phyloP scores from a whole-genome alignment of 1,139 yeast genomes.

The Nakaseomyces kungkrabaensis region DNA sequence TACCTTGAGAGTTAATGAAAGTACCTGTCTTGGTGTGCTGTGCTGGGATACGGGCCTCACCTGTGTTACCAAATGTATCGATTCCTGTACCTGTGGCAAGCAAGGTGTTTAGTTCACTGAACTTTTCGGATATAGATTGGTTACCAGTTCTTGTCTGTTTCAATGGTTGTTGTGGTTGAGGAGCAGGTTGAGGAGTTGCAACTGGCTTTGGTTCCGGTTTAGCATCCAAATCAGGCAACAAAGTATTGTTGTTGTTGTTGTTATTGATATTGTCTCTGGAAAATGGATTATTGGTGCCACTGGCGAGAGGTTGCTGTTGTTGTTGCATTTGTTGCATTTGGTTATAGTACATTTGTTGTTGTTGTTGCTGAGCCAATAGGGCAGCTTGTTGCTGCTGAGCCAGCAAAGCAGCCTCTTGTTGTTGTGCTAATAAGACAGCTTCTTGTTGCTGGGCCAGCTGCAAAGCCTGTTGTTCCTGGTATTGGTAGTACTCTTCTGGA shows the following conservation, averaged over 20 bases:
- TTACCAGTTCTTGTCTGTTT: conserved; percentile 37
- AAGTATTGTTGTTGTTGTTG: background rate
- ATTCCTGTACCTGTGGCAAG: conserved; percentile 85
- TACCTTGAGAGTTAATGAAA: conserved; percentile 76
- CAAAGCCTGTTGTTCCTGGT: conserved; percentile 31
- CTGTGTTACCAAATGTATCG: conserved; percentile 91
- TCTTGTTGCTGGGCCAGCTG: conserved; percentile 25
- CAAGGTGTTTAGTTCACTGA: conserved; percentile 64
- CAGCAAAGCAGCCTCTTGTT: conserved; percentile 11
- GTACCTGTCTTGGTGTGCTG: conserved; percentile 76
- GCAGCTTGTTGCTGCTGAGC: conserved; percentile 22
- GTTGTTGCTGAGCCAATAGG: conserved; percentile 27
- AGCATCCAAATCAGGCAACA: conserved; percentile 20
- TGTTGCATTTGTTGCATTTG: conserved; percentile 33
- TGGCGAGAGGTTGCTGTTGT: conserved; percentile 41
- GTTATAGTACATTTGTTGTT: conserved; percentile 10
- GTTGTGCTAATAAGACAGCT: conserved; percentile 14
- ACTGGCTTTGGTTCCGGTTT: conserved; percentile 17
- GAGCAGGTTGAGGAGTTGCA: conserved; percentile 25
- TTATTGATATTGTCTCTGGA: conserved; percentile 36
- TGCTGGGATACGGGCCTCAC: conserved; percentile 78
- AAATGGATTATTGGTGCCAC: conserved; percentile 80
- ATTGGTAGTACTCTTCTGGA: conserved; percentile 32
- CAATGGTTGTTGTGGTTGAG: conserved; percentile 30
- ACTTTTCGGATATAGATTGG: conserved; percentile 39